Evolutionary conservation across 805 yeast species (phyloP).

Genomic region (Isabelozyma rhagii): DNA sequence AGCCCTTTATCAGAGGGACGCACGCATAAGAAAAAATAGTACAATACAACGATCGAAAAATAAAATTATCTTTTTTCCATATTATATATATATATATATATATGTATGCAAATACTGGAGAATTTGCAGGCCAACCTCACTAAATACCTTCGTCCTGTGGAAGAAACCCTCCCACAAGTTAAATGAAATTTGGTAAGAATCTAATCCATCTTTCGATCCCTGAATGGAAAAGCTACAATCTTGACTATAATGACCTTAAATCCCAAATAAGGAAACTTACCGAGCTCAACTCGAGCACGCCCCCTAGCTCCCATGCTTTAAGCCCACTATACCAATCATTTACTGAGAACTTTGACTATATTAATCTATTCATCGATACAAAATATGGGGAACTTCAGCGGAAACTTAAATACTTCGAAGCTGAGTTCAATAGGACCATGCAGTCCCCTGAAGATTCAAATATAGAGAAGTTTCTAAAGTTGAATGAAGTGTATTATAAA

Average conservation of each 20-base stretch:
- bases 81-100: too few relatives aligned
- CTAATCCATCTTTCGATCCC: slow-evolving; percentile 73
- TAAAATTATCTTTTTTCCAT: too few relatives aligned
- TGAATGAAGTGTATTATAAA: slow-evolving; percentile 28
- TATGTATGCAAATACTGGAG: neutral
- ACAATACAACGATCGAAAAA: too few relatives aligned
- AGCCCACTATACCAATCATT: slow-evolving; percentile 36
- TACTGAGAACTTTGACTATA: slow-evolving; percentile 56
- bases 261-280: slow-evolving; percentile 48
- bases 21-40: too few relatives aligned
- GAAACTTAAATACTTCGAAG: slow-evolving; percentile 36
- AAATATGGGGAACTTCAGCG: slow-evolving; percentile 63
- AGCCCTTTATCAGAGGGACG: too few relatives aligned
- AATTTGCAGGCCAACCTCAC: neutral
- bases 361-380: slow-evolving; percentile 60
- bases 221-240: slow-evolving; percentile 82
- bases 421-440: slow-evolving; percentile 7
- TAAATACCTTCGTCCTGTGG: neutral
- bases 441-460: slow-evolving; percentile 1
- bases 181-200: slow-evolving; percentile 86
- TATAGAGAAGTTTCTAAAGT: slow-evolving; percentile 5
- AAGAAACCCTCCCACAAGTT: too few relatives aligned
- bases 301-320: slow-evolving; percentile 15
- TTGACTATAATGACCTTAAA: slow-evolving; percentile 80
- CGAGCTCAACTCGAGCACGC: neutral